Evolutionary conservation across 345 rosid species (phyloP).

Genomic region (Viola odorata): DNA sequence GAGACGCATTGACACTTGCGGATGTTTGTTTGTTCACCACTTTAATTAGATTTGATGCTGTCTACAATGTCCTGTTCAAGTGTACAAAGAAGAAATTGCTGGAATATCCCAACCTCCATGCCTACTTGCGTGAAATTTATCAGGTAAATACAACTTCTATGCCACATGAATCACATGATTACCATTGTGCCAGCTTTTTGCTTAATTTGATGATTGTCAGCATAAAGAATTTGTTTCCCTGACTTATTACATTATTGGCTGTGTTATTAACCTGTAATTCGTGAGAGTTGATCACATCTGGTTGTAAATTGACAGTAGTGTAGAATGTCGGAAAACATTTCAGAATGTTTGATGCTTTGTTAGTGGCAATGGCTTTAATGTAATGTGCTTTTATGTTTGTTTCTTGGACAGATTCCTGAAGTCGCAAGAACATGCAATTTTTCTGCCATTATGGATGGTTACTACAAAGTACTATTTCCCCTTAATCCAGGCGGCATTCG

Average conservation of each 20-base stretch:
- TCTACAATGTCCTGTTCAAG: conserved; percentile 72
- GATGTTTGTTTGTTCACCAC: conserved; percentile 85
- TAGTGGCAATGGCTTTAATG: background rate
- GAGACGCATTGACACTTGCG: conserved; percentile 52
- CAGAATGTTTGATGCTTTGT: background rate
- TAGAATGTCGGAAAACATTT: too few relatives aligned
- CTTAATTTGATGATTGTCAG: background rate
- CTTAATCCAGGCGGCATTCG: conserved; percentile 74
- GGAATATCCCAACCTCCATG: conserved; percentile 65
- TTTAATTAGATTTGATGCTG: conserved; percentile 70
- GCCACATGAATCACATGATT: background rate
- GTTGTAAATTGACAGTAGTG: too few relatives aligned
- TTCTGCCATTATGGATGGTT: conserved; percentile 66
- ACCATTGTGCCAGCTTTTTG: background rate
- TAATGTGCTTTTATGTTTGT: background rate
- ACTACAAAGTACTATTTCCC: conserved; percentile 72
- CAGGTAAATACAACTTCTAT: conserved; percentile 38
- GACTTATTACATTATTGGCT: background rate
- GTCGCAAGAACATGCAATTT: conserved; percentile 78
- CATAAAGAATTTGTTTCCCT: background rate
- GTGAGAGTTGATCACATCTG: too few relatives aligned
- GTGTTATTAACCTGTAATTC: too few relatives aligned
- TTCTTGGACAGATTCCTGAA: conserved; percentile 51
- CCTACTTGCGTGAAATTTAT: conserved; percentile 63
- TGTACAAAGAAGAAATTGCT: conserved; percentile 77